Evolutionary conservation across 2,329 filamentous ascomycete species (phyloP).

Genomic region (Aspergillus persii): DNA sequence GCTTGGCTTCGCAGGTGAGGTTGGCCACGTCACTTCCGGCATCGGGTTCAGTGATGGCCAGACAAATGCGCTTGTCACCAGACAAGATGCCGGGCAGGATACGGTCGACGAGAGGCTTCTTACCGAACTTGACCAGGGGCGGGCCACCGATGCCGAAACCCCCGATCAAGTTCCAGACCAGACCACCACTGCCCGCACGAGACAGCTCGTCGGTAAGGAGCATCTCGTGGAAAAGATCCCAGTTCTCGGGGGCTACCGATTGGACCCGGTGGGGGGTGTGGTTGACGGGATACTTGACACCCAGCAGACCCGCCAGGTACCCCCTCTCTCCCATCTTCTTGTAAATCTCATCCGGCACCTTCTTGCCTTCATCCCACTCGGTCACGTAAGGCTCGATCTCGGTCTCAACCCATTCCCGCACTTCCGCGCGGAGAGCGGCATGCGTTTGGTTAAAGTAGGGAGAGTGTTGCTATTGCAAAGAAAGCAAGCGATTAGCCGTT

Average conservation of each 20-base stretch:
- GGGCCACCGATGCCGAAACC: slow-evolving; percentile 96
- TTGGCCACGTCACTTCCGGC: slow-evolving; percentile 95
- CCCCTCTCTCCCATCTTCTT: slow-evolving; percentile 92
- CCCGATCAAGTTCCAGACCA: slow-evolving; percentile 95
- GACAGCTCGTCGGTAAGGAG: slow-evolving; percentile 92
- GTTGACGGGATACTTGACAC: slow-evolving; percentile 71
- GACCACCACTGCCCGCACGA: slow-evolving; percentile 80
- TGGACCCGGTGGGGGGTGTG: slow-evolving; percentile 70
- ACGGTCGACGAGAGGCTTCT: slow-evolving; percentile 77
- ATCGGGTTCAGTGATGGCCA: slow-evolving; percentile 96
- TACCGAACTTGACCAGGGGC: slow-evolving; percentile 87
- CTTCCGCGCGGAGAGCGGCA: slow-evolving; percentile 82
- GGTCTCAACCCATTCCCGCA: slow-evolving; percentile 86
- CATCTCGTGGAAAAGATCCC: slow-evolving; percentile 99
- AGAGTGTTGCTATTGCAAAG: slow-evolving; percentile 71
- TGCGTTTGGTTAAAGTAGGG: slow-evolving; percentile 96
- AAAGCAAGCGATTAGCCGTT: slow-evolving; percentile 10
- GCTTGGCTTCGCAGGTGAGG: slow-evolving; percentile 90
- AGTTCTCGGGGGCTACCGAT: slow-evolving; percentile 80
- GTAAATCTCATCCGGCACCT: slow-evolving; percentile 85
- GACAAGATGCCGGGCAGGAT: slow-evolving; percentile 84
- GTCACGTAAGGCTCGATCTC: slow-evolving; percentile 88
- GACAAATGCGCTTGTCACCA: slow-evolving; percentile 94
- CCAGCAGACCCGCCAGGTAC: slow-evolving; percentile 87
- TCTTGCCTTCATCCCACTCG: slow-evolving; percentile 96